Conservation (phyloP, 2,329 filamentous ascomycete species). For the Apiospora phragmitis region DNA sequence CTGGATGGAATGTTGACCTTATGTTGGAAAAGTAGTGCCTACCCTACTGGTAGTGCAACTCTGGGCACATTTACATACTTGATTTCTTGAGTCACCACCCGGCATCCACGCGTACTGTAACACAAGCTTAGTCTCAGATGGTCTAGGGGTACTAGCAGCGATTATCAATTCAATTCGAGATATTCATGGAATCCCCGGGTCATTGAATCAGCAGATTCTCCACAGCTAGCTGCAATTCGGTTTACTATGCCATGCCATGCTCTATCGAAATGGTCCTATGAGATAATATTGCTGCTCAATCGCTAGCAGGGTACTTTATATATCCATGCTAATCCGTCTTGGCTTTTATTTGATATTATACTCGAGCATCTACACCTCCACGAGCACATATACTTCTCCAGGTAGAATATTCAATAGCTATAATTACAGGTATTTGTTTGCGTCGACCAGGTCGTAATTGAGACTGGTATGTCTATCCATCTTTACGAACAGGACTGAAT, state of each 20-base stretch:
- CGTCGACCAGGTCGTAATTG: neutral
- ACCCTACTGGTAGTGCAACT: neutral
- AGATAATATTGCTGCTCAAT: neutral
- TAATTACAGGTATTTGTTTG: neutral
- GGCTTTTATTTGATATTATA: neutral
- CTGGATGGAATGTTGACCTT: neutral
- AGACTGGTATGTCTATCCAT: neutral
- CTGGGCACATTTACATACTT: neutral
- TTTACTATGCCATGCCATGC: neutral
- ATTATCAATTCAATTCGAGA: neutral
- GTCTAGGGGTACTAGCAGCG: neutral
- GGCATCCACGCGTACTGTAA: neutral
- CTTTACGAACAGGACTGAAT: neutral
- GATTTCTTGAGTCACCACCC: neutral
- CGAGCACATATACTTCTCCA: neutral
- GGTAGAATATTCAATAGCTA: neutral
- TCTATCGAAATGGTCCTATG: neutral
- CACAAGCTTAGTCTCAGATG: slow-evolving; percentile 1
- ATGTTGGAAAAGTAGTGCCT: neutral
- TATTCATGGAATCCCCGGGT: neutral
- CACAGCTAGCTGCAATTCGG: neutral
- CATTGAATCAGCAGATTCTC: neutral
- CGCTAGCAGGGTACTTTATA: neutral
- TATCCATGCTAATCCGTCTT: no score
- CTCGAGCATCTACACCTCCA: neutral